These are phyloP conservation scores for Pseudocercospora musae DNA, from an alignment of 2,329 filamentous ascomycete species.

Conservation along the genomic window DNA sequence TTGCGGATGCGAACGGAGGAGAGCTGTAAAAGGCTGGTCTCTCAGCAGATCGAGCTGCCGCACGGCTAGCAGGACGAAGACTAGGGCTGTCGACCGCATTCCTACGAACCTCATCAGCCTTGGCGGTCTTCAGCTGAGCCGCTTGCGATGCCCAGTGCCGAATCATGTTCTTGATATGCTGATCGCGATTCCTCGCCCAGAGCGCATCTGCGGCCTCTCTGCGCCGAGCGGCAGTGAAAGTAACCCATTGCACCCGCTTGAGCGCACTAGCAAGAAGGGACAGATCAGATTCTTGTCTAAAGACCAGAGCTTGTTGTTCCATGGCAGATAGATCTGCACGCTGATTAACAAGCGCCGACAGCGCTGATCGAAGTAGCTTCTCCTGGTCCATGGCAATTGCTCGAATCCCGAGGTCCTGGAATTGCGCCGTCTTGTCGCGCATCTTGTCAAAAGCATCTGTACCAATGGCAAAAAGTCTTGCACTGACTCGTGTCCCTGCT, in stretches of 20 bases:
- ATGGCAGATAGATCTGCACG: conserved; percentile 28
- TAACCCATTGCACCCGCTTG: conserved; percentile 56
- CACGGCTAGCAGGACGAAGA: conserved; percentile 30
- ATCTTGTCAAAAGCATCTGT: conserved; percentile 36
- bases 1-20: conserved; percentile 20
- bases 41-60: conserved; percentile 26
- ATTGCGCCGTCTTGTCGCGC: conserved; percentile 31
- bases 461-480: conserved; percentile 34
- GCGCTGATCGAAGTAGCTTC: conserved; percentile 34
- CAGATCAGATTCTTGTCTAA: conserved; percentile 48
- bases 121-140: conserved; percentile 25
- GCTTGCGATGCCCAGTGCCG: conserved; percentile 53
- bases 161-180: conserved; percentile 55
- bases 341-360: conserved; percentile 33
- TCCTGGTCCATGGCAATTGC: conserved; percentile 31
- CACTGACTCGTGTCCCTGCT: conserved; percentile 38
- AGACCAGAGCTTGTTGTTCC: conserved; percentile 44
- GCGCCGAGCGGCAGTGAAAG: conserved; percentile 54
- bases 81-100: conserved; percentile 31
- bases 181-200: conserved; percentile 51
- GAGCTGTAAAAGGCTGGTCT: conserved; percentile 16
- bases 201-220: conserved; percentile 53
- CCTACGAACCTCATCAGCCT: conserved; percentile 12
- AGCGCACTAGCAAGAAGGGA: conserved; percentile 47
- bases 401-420: conserved; percentile 30